These are phyloP conservation scores for Rhizomucor pusillus DNA, from an alignment of 371 early-diverging fungal genomes.

Conservation along the genomic window DNA sequence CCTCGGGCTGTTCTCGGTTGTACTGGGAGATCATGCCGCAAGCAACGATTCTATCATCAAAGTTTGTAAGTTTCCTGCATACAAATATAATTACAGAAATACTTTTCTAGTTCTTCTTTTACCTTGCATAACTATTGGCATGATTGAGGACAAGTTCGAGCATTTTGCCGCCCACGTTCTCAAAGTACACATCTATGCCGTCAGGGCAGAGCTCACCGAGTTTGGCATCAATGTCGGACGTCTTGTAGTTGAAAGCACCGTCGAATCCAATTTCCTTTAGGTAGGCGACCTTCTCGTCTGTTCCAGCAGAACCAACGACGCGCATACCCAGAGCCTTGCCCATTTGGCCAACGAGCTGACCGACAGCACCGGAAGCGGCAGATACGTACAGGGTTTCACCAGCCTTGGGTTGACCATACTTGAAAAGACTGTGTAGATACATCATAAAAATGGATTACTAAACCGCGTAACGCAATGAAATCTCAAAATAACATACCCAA, in stretches of 20 bases:
- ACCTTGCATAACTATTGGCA: constrained; percentile 51
- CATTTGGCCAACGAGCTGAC: constrained; percentile 64
- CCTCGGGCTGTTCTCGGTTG: constrained; percentile 38
- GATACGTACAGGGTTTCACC: constrained; percentile 54
- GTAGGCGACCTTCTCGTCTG: constrained; percentile 74
- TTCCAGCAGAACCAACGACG: constrained; percentile 78
- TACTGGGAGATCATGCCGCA: constrained; percentile 77
- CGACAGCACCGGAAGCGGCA: constrained; percentile 60
- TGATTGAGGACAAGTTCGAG: constrained; percentile 59
- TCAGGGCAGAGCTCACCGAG: constrained; percentile 51
- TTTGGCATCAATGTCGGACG: constrained; percentile 53
- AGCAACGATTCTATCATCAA: constrained; percentile 40
- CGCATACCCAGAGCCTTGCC: constrained; percentile 65
- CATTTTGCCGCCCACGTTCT: constrained; percentile 70
- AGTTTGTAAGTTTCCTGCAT: background rate
- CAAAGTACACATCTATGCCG: constrained; percentile 78
- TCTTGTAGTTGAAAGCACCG: constrained; percentile 87
- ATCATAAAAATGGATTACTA: background rate
- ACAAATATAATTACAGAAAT: background rate
- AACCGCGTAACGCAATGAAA: background rate
- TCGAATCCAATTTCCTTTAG: constrained; percentile 68
- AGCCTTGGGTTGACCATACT: constrained; percentile 33
- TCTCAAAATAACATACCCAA: constrained; percentile 17
- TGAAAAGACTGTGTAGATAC: constrained; percentile 10
- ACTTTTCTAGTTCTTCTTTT: too few relatives aligned